Percentiles rank a stretch among this genome's conserved stretches.
Evolutionary conservation across 164 flowering plant species (phyloP).

Genomic region (Tinospora cordifolia): DNA sequence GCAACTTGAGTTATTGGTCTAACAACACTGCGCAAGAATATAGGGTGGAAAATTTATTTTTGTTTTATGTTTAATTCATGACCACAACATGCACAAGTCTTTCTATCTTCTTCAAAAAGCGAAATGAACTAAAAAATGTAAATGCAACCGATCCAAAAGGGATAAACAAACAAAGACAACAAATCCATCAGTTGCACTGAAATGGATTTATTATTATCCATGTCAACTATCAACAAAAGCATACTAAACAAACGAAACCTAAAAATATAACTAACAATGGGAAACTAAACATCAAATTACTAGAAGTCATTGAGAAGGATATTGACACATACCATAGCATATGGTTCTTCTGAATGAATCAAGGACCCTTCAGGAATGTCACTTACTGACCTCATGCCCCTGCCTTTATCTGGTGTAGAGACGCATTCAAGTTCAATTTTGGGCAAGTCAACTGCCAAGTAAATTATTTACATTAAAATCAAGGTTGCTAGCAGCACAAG

Average conservation of each 20-base stretch:
- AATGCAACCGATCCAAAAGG: no score
- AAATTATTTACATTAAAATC: neutral
- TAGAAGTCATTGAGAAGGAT: neutral
- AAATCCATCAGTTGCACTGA: no score
- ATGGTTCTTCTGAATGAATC: constrained; percentile 73
- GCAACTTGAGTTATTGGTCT: no score
- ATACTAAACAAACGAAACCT: neutral
- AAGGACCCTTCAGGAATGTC: constrained; percentile 53
- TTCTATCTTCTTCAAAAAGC: no score
- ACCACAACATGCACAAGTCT: neutral
- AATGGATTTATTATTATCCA: no score
- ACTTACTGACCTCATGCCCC: constrained; percentile 53
- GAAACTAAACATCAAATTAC: neutral
- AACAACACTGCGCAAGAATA: no score
- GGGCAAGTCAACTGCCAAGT: constrained; percentile 39
- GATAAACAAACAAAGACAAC: no score
- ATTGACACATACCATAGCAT: constrained; percentile 54
- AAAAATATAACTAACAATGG: neutral
- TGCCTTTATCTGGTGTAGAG: constrained; percentile 59
- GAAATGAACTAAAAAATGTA: no score
- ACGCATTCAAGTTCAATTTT: constrained; percentile 39
- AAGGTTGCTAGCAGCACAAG: neutral
- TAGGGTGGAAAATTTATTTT: no score
- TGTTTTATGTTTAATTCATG: no score
- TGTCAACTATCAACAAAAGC: no score